These are phyloP conservation scores for Nitzschia sp. DNA, from an alignment of 108 stramenopile genomes.

Conservation along the genomic window DNA sequence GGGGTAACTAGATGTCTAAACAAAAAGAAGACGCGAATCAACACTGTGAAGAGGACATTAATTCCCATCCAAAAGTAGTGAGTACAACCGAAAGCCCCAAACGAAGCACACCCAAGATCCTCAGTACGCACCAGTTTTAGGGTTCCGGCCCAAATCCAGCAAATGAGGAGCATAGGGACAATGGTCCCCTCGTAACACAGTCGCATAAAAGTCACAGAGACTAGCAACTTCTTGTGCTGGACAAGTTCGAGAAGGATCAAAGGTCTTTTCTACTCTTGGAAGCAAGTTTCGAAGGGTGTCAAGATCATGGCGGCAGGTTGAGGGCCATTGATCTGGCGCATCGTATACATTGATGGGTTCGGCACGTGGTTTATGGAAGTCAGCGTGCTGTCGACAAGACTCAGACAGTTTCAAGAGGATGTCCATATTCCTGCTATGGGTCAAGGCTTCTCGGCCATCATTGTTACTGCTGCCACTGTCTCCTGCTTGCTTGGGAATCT, in stretches of 20 bases:
- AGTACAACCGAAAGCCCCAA: neutral
- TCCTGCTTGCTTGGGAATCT: no score
- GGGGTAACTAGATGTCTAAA: slow-evolving; percentile 14
- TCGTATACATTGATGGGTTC: neutral
- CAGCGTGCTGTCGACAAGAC: slow-evolving; percentile 13
- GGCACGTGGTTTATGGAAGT: neutral
- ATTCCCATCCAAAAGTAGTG: neutral
- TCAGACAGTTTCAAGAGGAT: slow-evolving; percentile 17
- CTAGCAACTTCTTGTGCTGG: slow-evolving; percentile 46
- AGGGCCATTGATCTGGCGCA: neutral
- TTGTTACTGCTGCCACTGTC: no score
- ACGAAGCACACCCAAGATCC: neutral
- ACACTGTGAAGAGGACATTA: neutral
- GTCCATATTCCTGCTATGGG: slow-evolving; percentile 1
- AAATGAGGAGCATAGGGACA: slow-evolving; percentile 65
- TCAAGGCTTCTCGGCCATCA: no score
- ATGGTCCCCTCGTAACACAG: slow-evolving; percentile 55
- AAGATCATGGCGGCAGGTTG: slow-evolving; percentile 4
- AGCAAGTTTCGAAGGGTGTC: slow-evolving; percentile 18
- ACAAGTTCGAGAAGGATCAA: slow-evolving; percentile 2
- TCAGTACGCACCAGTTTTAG: slow-evolving; percentile 17
- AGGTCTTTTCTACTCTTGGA: slow-evolving; percentile 15
- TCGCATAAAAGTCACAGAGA: slow-evolving; percentile 69
- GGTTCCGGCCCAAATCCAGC: slow-evolving; percentile 30
- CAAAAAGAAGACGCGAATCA: neutral